Evolutionary conservation across 345 rosid genomes (phyloP), one percentile per base, ranked within the genome.

Genomic region (Erysimum cheiranthoides): DNA sequence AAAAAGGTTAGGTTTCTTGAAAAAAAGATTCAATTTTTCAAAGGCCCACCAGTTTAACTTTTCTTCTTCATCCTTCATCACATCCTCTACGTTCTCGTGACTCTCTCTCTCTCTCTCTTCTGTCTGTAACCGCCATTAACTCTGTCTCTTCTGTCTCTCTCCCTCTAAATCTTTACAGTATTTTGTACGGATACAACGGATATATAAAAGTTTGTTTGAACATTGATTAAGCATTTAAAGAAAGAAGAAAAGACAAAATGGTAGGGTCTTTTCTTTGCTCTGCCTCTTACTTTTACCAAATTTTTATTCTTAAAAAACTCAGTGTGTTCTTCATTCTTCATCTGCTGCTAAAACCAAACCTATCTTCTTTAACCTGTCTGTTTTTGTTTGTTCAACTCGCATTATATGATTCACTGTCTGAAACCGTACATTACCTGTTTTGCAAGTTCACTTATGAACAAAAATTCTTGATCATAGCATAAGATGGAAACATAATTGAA

Each of bases 41-140:
- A 58, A 31, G 63, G 7, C 73, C 79, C 68, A 74, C 70, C 6
- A 50, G 14, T 16, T 74, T 34, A 10, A n/a, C 35, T n/a, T 11
- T 17, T 17, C 34, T 73, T 18, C 61, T 10, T 71, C 62, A 62
- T 64, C 56, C 57, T 74, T 67, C 78, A 76, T 76, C 40, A 69
- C 70, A 69, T 69, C 75, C 79, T 52, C 70, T 69, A 69, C 17
- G 50, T 76, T 76, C 71, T 76, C 80, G 80, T 76, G 80, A 76
- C 71, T 57, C 40, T 56, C 16, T 54, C 64, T 8, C 31, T 73
- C 65, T 74, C 60, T 67, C 36, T 75, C 79, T 68, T 50, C 73
- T 75, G 18, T 49, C 54, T 5, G 31, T 60, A 68, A 75, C 79
- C 47, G 36, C 73, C 67, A 66, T 47, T 8, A 66, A 45, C 68